Percentiles rank a stretch among this genome's conserved stretches.
Evolutionary conservation across 2,329 filamentous ascomycete species (phyloP).

Genomic region (Ophiostoma angusticollis): DNA sequence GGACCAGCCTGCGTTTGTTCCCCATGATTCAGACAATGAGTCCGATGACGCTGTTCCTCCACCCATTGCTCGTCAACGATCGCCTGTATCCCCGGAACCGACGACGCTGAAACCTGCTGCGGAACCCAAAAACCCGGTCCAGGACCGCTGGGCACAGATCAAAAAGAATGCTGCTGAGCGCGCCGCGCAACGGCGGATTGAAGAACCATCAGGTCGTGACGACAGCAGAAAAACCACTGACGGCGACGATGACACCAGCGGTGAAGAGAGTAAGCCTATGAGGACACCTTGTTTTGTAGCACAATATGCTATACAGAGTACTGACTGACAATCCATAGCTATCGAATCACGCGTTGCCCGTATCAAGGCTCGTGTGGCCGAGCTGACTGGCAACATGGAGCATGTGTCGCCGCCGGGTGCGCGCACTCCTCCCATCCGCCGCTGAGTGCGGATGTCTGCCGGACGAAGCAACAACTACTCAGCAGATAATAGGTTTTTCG

Average conservation of each 20-base stretch:
- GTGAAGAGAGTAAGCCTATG: conserved; percentile 67
- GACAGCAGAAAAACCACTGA: conserved; percentile 45
- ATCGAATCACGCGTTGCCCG: conserved; percentile 94
- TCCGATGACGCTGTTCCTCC: conserved; percentile 37
- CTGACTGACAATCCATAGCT: conserved; percentile 44
- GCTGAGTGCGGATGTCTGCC: neutral
- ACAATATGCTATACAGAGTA: conserved; percentile 16
- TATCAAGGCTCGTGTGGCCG: conserved; percentile 93
- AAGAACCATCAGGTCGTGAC: conserved; percentile 47
- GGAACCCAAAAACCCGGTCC: conserved; percentile 30
- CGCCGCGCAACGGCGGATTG: conserved; percentile 50
- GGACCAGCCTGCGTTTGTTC: conserved; percentile 76
- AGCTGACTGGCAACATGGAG: conserved; percentile 80
- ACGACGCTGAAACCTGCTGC: conserved; percentile 17
- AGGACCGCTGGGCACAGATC: conserved; percentile 92
- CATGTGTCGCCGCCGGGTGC: conserved; percentile 27
- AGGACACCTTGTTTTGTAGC: conserved; percentile 4
- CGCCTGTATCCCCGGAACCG: conserved; percentile 8
- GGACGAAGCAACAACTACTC: neutral
- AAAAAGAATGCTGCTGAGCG: conserved; percentile 85
- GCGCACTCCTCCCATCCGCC: conserved; percentile 19
- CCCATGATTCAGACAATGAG: conserved; percentile 36
- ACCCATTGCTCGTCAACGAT: conserved; percentile 34
- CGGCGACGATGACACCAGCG: conserved; percentile 78
- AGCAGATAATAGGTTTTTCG: neutral